phyloP scores from a whole-genome alignment of 2,329 filamentous ascomycete species.

The Apiospora saccharicola region DNA sequence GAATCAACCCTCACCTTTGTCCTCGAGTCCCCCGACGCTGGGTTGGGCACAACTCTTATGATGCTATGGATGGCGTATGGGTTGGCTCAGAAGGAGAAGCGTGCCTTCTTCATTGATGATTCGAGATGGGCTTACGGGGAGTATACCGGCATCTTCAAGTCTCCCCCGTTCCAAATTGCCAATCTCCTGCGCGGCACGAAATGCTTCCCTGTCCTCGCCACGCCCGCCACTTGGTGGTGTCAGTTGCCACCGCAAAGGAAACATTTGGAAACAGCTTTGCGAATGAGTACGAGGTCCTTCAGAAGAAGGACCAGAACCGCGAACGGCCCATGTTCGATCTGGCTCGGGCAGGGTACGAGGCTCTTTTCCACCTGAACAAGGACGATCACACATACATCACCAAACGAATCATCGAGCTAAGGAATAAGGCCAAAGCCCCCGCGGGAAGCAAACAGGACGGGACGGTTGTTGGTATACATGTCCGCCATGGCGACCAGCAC shows the following conservation, averaged over 20 bases:
- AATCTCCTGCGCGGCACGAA: slow-evolving; percentile 75
- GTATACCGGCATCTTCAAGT: slow-evolving; percentile 75
- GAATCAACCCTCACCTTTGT: slow-evolving; percentile 78
- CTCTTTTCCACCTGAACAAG: slow-evolving; percentile 72
- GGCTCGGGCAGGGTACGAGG: slow-evolving; percentile 73
- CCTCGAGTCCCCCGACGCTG: slow-evolving; percentile 76
- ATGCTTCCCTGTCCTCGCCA: slow-evolving; percentile 82
- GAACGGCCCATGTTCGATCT: slow-evolving; percentile 72
- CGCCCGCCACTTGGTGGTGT: slow-evolving; percentile 78
- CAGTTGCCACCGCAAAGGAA: slow-evolving; percentile 69
- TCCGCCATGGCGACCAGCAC: slow-evolving; percentile 81
- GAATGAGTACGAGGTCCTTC: slow-evolving; percentile 57
- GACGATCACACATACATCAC: slow-evolving; percentile 73
- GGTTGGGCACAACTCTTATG: slow-evolving; percentile 79
- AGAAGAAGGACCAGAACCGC: slow-evolving; percentile 56
- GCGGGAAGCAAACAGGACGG: slow-evolving; percentile 56
- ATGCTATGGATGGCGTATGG: slow-evolving; percentile 86
- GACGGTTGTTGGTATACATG: slow-evolving; percentile 73
- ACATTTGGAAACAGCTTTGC: slow-evolving; percentile 69
- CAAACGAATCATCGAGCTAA: slow-evolving; percentile 64
- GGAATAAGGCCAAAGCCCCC: slow-evolving; percentile 51
- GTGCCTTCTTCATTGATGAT: slow-evolving; percentile 86
- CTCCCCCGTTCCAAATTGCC: slow-evolving; percentile 72
- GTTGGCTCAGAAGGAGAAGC: slow-evolving; percentile 74
- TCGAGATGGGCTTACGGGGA: slow-evolving; percentile 82